These are phyloP conservation scores for Theileria orientalis DNA, from an alignment of 169 alveolate species.

Conservation along the genomic window DNA sequence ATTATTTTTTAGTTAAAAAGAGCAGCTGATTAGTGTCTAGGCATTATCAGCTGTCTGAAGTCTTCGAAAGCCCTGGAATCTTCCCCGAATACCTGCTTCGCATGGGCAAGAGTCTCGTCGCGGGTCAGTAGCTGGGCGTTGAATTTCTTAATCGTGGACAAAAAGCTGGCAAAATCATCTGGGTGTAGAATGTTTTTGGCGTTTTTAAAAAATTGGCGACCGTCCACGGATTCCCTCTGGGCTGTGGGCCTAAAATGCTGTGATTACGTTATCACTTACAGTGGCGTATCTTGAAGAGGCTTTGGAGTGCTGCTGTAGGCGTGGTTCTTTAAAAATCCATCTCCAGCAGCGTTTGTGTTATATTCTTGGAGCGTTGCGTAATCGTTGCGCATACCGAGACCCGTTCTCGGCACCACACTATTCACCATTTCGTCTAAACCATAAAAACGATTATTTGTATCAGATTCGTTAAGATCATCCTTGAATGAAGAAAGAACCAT, in stretches of 20 bases:
- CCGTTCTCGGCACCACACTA: constrained; percentile 34
- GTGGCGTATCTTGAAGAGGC: neutral
- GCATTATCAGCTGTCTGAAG: constrained; percentile 40
- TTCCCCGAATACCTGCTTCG: constrained; percentile 69
- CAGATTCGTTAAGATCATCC: constrained; percentile 74
- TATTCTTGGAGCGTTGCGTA: neutral
- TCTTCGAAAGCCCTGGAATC: constrained; percentile 34
- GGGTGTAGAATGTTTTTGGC: constrained; percentile 72
- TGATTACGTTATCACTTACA: neutral
- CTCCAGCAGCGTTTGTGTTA: constrained; percentile 27
- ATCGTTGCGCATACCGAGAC: constrained; percentile 18
- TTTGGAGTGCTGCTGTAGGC: neutral
- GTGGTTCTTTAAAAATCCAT: constrained; percentile 11
- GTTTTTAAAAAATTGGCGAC: constrained; percentile 63
- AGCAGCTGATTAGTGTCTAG: neutral
- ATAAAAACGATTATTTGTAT: constrained; percentile 26
- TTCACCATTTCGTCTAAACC: constrained; percentile 46
- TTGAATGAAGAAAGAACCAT: constrained; percentile 82
- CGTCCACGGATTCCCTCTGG: constrained; percentile 49
- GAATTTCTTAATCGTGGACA: constrained; percentile 79
- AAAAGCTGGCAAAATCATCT: constrained; percentile 77
- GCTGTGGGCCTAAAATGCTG: neutral
- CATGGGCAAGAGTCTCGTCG: constrained; percentile 74
- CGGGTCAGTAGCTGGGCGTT: constrained; percentile 82
- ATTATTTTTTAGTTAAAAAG: neutral